phyloP scores from a whole-genome alignment of 1,284 basidiomycete genomes.

The Amylostereum areolatum region DNA sequence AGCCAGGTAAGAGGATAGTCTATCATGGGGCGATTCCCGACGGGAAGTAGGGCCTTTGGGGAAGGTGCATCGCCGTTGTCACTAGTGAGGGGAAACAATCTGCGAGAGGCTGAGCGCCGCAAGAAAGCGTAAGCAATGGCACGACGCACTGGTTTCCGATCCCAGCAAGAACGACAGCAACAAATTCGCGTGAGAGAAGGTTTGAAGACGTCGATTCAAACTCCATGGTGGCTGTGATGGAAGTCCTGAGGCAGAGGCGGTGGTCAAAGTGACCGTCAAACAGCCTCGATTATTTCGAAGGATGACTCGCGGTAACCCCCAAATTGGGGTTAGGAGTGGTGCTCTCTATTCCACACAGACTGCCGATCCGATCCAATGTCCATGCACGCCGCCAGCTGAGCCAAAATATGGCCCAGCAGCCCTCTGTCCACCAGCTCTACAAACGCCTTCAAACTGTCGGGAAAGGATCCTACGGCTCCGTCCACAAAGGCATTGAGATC shows the following conservation, averaged over 20 bases:
- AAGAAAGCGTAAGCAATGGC: not conserved
- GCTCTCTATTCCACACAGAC: too few species aligned
- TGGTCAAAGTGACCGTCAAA: too few species aligned
- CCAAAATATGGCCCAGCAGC: constrained; percentile 12
- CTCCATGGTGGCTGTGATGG: too few species aligned
- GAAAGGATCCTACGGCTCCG: constrained; percentile 94
- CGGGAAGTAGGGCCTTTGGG: constrained; percentile 81
- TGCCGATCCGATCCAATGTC: too few species aligned
- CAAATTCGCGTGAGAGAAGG: constrained; percentile 63
- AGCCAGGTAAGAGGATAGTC: constrained; percentile 84
- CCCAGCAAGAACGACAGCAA: constrained; percentile 80
- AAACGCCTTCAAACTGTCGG: constrained; percentile 62
- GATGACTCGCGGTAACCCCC: too few species aligned
- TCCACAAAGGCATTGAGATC: constrained; percentile 89
- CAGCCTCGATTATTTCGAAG: too few species aligned
- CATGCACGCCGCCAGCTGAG: too few species aligned
- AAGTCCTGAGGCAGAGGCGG: too few species aligned
- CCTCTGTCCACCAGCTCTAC: constrained; percentile 38
- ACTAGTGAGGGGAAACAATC: constrained; percentile 66
- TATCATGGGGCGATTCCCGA: constrained; percentile 84
- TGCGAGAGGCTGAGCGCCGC: constrained; percentile 22
- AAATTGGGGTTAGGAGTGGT: too few species aligned
- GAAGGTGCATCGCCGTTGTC: constrained; percentile 70
- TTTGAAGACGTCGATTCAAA: constrained; percentile 49
- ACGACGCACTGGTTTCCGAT: constrained; percentile 86